Evolutionary conservation across 768 basidiomycete genomes (phyloP).

Genomic region (Auriscalpium orientale): DNA sequence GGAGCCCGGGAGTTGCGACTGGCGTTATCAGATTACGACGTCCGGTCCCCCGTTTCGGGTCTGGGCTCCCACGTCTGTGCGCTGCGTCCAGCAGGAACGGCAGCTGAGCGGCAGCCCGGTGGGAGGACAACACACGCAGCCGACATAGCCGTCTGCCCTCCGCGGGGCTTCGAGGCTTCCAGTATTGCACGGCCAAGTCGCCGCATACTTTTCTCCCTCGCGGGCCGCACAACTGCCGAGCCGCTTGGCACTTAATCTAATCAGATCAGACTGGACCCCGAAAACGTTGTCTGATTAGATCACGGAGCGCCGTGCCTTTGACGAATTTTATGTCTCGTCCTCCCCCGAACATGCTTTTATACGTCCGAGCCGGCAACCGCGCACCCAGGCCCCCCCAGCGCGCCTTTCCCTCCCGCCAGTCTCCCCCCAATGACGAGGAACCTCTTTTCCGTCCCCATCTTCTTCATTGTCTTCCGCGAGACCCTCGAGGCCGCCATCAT

Average conservation of each 20-base stretch:
- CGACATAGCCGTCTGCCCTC: too few relatives aligned
- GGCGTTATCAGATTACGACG: not conserved
- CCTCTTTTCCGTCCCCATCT: constrained; percentile 86
- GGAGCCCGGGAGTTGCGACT: not conserved
- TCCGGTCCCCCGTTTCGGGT: not conserved
- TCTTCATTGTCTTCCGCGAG: constrained; percentile 96
- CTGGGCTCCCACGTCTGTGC: not conserved
- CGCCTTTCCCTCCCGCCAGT: not conserved
- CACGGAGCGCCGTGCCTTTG: not conserved
- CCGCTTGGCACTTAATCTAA: not conserved
- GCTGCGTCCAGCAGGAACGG: too few relatives aligned
- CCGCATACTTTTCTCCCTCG: too few relatives aligned
- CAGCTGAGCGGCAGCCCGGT: too few relatives aligned
- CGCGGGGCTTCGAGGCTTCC: not conserved
- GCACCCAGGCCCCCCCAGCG: constrained; percentile 1
- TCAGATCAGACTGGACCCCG: not conserved
- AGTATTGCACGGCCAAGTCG: not conserved
- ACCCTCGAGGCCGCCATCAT: constrained; percentile 90
- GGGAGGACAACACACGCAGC: too few relatives aligned
- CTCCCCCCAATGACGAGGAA: constrained; percentile 49
- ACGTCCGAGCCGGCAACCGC: constrained; percentile 1
- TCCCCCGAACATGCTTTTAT: constrained; percentile 10
- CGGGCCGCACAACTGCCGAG: not conserved
- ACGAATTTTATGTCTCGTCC: not conserved
- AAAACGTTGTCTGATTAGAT: constrained; percentile 1